phyloP scores from a whole-genome alignment of 2,329 filamentous ascomycete genomes.

The Myriosclerotinia scirpicola region DNA sequence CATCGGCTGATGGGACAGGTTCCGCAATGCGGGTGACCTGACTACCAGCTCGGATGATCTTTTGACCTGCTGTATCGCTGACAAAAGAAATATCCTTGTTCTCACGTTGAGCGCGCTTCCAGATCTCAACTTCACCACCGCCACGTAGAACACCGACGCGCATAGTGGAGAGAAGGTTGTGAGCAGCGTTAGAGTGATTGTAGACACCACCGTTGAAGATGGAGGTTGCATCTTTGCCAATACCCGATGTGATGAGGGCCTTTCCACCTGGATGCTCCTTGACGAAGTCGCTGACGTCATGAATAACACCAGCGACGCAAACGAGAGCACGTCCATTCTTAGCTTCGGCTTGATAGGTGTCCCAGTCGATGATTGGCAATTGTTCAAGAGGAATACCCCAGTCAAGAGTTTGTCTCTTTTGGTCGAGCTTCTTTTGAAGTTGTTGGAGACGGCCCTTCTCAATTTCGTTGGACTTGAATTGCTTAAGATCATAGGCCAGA shows the following conservation, averaged over 20 bases:
- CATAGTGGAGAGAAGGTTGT: slow-evolving; percentile 88
- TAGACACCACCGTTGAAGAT: slow-evolving; percentile 93
- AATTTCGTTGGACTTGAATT: slow-evolving; percentile 89
- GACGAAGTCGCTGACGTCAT: slow-evolving; percentile 82
- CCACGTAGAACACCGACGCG: slow-evolving; percentile 82
- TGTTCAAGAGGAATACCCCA: slow-evolving; percentile 86
- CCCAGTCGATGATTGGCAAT: slow-evolving; percentile 82
- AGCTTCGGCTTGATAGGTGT: slow-evolving; percentile 76
- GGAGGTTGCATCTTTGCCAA: slow-evolving; percentile 85
- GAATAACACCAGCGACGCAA: slow-evolving; percentile 79
- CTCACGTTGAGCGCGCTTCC: slow-evolving; percentile 82
- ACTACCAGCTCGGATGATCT: slow-evolving; percentile 80
- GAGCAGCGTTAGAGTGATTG: slow-evolving; percentile 84
- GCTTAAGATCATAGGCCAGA: slow-evolving; percentile 82
- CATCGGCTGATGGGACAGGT: slow-evolving; percentile 79
- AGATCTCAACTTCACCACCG: slow-evolving; percentile 87
- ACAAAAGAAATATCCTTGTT: slow-evolving; percentile 79
- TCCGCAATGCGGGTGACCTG: slow-evolving; percentile 82
- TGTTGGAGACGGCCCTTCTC: slow-evolving; percentile 90
- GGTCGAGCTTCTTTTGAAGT: slow-evolving; percentile 88
- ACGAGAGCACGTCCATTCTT: slow-evolving; percentile 77
- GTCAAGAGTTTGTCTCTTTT: slow-evolving; percentile 78
- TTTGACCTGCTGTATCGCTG: slow-evolving; percentile 77
- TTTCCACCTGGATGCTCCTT: slow-evolving; percentile 89
- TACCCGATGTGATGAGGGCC: slow-evolving; percentile 76